Percentiles rank a stretch among this genome's conserved stretches.
phyloP scores from a whole-genome alignment of 2,329 filamentous ascomycete species.

The Dissoconium aciculare region DNA sequence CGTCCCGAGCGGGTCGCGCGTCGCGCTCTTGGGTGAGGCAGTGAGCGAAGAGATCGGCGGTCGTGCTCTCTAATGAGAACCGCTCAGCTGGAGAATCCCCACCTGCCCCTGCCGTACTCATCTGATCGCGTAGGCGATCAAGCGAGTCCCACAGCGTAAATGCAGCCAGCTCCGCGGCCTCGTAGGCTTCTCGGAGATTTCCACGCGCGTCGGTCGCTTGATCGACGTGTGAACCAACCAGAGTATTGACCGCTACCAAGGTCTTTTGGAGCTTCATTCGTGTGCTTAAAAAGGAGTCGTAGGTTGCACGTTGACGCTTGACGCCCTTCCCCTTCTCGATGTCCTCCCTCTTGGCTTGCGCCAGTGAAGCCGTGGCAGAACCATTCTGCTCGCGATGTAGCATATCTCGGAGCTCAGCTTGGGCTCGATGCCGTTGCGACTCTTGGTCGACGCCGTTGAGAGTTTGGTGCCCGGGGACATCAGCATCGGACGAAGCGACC shows the following conservation, averaged over 20 bases:
- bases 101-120: conserved; percentile 39
- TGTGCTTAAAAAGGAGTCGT: conserved; percentile 76
- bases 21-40: conserved; percentile 52
- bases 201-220: conserved; percentile 29
- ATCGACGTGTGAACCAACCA: conserved; percentile 28
- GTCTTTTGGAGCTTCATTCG: conserved; percentile 90
- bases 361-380: conserved; percentile 47
- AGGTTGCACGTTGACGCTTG: conserved; percentile 68
- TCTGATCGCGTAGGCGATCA: conserved; percentile 49
- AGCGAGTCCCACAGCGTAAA: conserved; percentile 73
- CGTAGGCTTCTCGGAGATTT: conserved; percentile 35
- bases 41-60: conserved; percentile 54
- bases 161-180: conserved; percentile 73
- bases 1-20: conserved; percentile 47
- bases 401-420: conserved; percentile 47
- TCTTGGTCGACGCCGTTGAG: conserved; percentile 21
- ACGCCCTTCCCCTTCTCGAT: conserved; percentile 75
- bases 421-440: conserved; percentile 40
- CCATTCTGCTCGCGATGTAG: conserved; percentile 39
- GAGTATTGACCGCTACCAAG: conserved; percentile 64
- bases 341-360: conserved; percentile 57
- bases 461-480: conserved; percentile 24
- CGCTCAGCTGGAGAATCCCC: conserved; percentile 43
- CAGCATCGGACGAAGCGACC: conserved; percentile 30
- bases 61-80: conserved; percentile 43